Conservation (phyloP, 139 green algal species). For the Microglena sp. region DNA sequence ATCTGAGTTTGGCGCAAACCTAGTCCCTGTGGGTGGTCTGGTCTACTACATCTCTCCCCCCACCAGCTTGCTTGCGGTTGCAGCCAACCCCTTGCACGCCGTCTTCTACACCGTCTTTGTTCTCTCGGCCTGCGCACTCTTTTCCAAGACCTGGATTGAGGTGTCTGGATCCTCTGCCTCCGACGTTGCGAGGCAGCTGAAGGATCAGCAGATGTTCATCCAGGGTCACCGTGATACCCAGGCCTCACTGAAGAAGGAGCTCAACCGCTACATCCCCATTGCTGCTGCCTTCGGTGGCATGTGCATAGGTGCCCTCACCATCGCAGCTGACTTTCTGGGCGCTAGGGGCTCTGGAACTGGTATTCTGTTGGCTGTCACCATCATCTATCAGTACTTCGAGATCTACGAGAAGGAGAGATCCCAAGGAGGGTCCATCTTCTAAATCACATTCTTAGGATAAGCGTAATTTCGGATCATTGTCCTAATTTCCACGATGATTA, state of each 20-base stretch:
- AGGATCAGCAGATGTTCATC: slow-evolving; percentile 94
- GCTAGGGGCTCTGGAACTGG: slow-evolving; percentile 87
- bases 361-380: slow-evolving; percentile 97
- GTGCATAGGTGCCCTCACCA: slow-evolving; percentile 98
- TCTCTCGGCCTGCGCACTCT: slow-evolving; percentile 11
- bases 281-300: too few relatives aligned
- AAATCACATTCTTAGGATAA: too few relatives aligned
- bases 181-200: slow-evolving; percentile 97
- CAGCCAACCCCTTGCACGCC: slow-evolving; percentile 89
- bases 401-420: slow-evolving; percentile 77
- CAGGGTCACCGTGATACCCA: slow-evolving; percentile 79
- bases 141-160: slow-evolving; percentile 97
- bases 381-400: slow-evolving; percentile 94
- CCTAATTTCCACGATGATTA: too few relatives aligned
- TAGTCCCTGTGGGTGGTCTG: slow-evolving; percentile 89
- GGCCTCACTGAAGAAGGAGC: slow-evolving; percentile 80
- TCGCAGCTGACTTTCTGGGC: slow-evolving; percentile 98
- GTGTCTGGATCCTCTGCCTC: slow-evolving; percentile 86
- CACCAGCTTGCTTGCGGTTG: slow-evolving; percentile 68
- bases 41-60: slow-evolving; percentile 99
- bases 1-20: slow-evolving; percentile 63
- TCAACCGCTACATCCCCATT: too few relatives aligned
- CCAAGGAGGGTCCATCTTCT: too few relatives aligned
- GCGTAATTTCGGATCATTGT: too few relatives aligned
- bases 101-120: slow-evolving; percentile 84